Conservation (phyloP, 495 filamentous ascomycete genomes). For the Aspergillus steynii region DNA sequence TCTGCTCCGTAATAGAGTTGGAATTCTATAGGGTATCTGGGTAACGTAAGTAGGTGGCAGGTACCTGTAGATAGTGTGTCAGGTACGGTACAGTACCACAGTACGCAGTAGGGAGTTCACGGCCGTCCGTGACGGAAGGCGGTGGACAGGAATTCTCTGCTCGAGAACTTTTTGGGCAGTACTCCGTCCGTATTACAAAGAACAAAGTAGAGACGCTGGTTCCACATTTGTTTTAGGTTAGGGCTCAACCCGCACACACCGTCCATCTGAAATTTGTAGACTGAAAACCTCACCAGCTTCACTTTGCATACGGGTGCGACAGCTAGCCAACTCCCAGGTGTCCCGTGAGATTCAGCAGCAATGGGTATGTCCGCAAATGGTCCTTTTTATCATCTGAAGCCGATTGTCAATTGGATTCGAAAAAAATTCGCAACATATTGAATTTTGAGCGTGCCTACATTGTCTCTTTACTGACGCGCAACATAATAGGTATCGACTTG, state of each 20-base stretch:
- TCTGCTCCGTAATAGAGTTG: too few species aligned
- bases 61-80: too few species aligned
- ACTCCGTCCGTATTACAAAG: neutral
- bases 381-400: neutral
- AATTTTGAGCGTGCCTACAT: neutral
- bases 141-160: neutral
- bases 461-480: neutral
- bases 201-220: neutral
- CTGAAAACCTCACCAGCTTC: conserved; percentile 42
- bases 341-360: conserved; percentile 48
- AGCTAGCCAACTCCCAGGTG: conserved; percentile 48
- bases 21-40: too few species aligned
- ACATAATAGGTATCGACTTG: conserved; percentile 61
- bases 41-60: too few species aligned
- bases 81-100: too few species aligned
- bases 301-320: conserved; percentile 46
- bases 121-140: too few species aligned
- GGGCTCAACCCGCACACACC: conserved; percentile 53
- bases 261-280: conserved; percentile 46
- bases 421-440: neutral
- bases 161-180: too few species aligned
- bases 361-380: conserved; percentile 40
- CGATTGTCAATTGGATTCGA: neutral
- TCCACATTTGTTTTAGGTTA: conserved; percentile 41
- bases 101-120: too few species aligned